Base-by-base conservation (phyloP, 371 early-diverging fungal species). In the Mortierella sp. region DNA sequence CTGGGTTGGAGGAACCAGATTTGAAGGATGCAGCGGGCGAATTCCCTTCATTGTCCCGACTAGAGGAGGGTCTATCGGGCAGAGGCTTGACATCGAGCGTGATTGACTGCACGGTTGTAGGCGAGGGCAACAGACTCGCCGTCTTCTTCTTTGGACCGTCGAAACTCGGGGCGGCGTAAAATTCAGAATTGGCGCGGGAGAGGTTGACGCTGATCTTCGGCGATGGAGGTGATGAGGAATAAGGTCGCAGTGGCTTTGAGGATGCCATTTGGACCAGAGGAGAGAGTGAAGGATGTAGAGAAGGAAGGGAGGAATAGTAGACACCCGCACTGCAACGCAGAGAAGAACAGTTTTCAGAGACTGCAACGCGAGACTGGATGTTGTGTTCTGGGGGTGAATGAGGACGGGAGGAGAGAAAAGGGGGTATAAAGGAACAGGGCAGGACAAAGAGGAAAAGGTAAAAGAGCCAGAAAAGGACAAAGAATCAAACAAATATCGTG, bases 101-200 rank as follows among this genome's bases (percentile, higher is more conserved):
- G 17, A 43, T n/a, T 11, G 41, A 7, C 12, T 50, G 42, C 19
- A 54, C 17, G 19, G 50, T 58, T 4, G 73, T 60, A 0, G 73
- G 66, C 11, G 73, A 65, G 9, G 66, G 67, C 21, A 72, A 41
- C 37, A 61, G 49, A 27, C 63, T 53, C 5, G 62, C 28, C 8
- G 52, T 31, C 39, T 67, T 64, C 26, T 42, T 50, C 49, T 65
- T 65, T 30, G 31, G 47, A 9, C 56, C 58, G 0, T 60, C 63
- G 21, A 72, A 61, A 30, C 39, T 43, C 3, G 73, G 73, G 0
- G 66, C 62, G n/a, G 62, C 19, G 58, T 66, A 72, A 23, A 72
- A 72, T 37, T 56, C 58, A 0, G 62, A 56, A 60, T 64, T 64
- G 51, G 43, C 65, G 23, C 56, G 41, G 19, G 32, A 55, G 28